Percentiles rank a stretch among this genome's conserved stretches.
These are phyloP conservation scores for Gillenia trifoliata DNA, from an alignment of 306 rosid genomes.

Conservation along the genomic window DNA sequence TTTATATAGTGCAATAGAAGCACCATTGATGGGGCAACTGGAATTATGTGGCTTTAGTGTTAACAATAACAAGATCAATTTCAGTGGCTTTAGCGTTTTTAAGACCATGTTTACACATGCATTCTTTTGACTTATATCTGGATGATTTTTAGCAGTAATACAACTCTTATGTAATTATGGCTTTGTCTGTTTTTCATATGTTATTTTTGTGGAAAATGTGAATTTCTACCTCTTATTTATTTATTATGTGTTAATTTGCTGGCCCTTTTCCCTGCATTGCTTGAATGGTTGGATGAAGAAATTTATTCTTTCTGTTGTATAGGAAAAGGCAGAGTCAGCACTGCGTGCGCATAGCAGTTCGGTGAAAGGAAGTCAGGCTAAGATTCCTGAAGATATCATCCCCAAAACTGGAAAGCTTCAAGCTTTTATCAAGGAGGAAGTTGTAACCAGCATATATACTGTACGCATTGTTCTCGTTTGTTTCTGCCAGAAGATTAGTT, in stretches of 20 bases:
- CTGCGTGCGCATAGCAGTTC: constrained; percentile 98
- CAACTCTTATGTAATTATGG: neutral
- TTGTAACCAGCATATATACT: constrained; percentile 57
- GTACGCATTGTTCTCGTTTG: constrained; percentile 40
- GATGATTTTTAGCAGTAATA: neutral
- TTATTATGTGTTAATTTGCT: neutral
- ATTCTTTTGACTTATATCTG: neutral
- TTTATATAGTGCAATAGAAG: neutral
- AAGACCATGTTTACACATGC: neutral
- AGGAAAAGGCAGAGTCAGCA: constrained; percentile 93
- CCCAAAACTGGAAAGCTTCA: constrained; percentile 51
- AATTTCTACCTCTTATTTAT: neutral
- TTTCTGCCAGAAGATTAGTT: constrained; percentile 7
- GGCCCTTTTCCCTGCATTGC: neutral
- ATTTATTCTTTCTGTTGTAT: constrained; percentile 23
- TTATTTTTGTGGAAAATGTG: neutral
- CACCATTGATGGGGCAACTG: neutral
- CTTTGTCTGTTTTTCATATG: neutral
- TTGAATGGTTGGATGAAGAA: neutral
- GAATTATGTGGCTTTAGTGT: neutral
- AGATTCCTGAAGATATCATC: constrained; percentile 49
- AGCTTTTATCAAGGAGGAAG: constrained; percentile 77
- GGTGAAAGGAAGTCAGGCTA: constrained; percentile 45
- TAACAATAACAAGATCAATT: neutral
- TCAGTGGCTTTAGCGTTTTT: neutral